Percentiles rank a stretch among this genome's conserved stretches.
Conservation (phyloP, 768 basidiomycete genomes). For the Cubamyces lactineus region DNA sequence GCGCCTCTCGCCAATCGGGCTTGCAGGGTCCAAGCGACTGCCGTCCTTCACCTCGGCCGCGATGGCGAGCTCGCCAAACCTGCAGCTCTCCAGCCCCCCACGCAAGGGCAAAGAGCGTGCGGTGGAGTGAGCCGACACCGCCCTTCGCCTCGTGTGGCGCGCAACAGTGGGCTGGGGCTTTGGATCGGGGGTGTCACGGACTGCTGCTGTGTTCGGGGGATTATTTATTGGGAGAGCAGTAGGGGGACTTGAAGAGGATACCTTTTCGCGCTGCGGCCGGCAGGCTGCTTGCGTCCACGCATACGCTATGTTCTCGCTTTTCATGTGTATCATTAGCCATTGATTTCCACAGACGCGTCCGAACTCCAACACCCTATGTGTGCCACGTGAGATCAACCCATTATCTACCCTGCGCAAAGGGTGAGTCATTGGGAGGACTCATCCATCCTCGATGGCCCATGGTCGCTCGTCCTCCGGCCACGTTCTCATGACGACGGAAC, state of each 20-base stretch:
- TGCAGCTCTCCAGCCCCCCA: slow-evolving; percentile 41
- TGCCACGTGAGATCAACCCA: not conserved
- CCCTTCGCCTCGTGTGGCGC: not conserved
- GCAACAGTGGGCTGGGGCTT: no score
- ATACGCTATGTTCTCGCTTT: not conserved
- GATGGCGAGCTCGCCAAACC: slow-evolving; percentile 45
- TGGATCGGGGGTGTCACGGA: no score
- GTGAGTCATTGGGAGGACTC: not conserved
- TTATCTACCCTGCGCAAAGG: not conserved
- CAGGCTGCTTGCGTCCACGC: not conserved
- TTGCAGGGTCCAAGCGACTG: slow-evolving; percentile 40
- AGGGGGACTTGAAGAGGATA: not conserved
- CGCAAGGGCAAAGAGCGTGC: slow-evolving; percentile 54
- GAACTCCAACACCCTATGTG: no score
- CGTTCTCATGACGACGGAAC: not conserved
- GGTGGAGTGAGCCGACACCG: not conserved
- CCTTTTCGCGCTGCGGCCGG: not conserved
- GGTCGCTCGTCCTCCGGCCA: no score
- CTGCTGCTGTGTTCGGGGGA: no score
- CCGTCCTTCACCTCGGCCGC: slow-evolving; percentile 43
- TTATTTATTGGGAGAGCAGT: not conserved
- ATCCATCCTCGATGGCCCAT: not conserved
- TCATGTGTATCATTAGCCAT: not conserved
- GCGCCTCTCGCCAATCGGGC: slow-evolving; percentile 27
- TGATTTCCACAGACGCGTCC: not conserved